These are phyloP conservation scores for Cyberlindnera misumaiensis DNA, from an alignment of 805 yeast genomes.

Conservation along the genomic window DNA sequence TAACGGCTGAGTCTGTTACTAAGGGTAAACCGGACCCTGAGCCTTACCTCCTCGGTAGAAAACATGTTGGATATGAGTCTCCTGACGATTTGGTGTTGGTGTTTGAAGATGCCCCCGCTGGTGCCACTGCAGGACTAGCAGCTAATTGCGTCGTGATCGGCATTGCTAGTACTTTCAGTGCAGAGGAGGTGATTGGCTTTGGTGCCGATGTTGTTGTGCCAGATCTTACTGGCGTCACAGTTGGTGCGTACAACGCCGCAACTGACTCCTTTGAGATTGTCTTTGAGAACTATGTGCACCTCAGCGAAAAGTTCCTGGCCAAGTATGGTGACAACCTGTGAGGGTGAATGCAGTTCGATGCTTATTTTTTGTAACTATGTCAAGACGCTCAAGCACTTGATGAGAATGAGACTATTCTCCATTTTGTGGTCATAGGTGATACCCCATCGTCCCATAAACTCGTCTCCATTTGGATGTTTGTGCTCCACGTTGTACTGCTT, in stretches of 20 bases:
- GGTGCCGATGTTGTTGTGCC: conserved; percentile 80
- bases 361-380: conserved; percentile 2
- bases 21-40: conserved; percentile 85
- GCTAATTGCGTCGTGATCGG: conserved; percentile 83
- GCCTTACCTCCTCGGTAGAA: conserved; percentile 61
- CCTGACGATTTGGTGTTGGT: conserved; percentile 42
- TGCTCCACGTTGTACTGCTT: conserved; percentile 22
- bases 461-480: conserved; percentile 25
- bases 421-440: conserved; percentile 29
- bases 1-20: conserved; percentile 74
- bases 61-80: conserved; percentile 31
- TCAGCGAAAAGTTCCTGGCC: not conserved
- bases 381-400: conserved; percentile 16
- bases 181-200: conserved; percentile 56
- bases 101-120: conserved; percentile 89
- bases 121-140: conserved; percentile 74
- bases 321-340: not conserved
- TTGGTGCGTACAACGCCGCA: conserved; percentile 45
- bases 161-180: conserved; percentile 70
- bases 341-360: not conserved
- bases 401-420: conserved; percentile 11
- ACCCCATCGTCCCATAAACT: conserved; percentile 34
- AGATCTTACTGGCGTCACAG: conserved; percentile 56
- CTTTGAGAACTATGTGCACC: conserved; percentile 29
- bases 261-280: conserved; percentile 30